Evolutionary conservation across 768 basidiomycete genomes (phyloP), one percentile per base, ranked within the genome.

Genomic region (Calocybe indica): DNA sequence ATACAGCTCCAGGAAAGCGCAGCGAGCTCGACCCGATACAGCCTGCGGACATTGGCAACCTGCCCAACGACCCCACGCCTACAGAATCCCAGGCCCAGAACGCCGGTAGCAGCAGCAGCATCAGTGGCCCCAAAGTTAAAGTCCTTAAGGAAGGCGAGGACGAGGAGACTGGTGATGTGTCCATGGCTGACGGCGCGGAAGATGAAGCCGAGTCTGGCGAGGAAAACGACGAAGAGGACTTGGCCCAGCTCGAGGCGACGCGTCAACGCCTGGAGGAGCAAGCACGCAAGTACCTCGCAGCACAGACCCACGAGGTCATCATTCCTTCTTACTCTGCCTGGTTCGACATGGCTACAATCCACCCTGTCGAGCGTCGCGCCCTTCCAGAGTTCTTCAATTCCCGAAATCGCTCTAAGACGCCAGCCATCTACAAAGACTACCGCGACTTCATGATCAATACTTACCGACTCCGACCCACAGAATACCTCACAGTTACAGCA

Each of bases 391-490:
- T 98, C 76, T 99, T 99, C 80, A 93, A 92, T 63, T 89, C 88
- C 39, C 78, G 92, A 45, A 97, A 98, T 65, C 71, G 94, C 47
- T 88, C 85, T 52, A 99, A 99, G 70, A 96, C 95, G 1, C 95
- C 96, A 0, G 76, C 89, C 13, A 92, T 97, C 52, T 99, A 98
- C 75, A 98, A 98, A 66, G 95, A 99, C 64, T 99, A 99, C 60
- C 83, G 96, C 51, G 95, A 99, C 74, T 99, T 99, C 57, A 99
- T 99, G 95, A 82, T 99, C 65, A 97, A 99, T 70, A 93, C 96
- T 1, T 98, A 97, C 67, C 78, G 96, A 43, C 75, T 99, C 35
- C 78, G 96, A 43, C 96, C 96, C 1, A 79, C 79, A 15, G 96
- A 99, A 63, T 99, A 99, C 58, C 77, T 99, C 49, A 99, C 96